phyloP scores from a whole-genome alignment of 495 filamentous ascomycete genomes.

The Hyaloscypha variabilis region DNA sequence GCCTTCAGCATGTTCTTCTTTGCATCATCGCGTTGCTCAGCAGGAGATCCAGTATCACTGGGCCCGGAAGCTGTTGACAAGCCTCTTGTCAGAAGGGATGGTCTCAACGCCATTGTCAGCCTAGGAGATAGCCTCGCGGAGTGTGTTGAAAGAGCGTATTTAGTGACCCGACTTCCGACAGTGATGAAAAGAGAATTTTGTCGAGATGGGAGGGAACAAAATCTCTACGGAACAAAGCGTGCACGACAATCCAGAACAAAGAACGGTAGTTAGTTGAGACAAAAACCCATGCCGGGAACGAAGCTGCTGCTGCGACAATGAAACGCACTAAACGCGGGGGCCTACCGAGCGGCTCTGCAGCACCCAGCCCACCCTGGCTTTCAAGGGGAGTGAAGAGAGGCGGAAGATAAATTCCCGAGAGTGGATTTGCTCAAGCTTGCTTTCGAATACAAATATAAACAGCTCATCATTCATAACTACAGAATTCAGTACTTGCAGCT shows the following conservation, averaged over 20 bases:
- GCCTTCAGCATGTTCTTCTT: constrained; percentile 62
- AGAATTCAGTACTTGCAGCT: neutral
- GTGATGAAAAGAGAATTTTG: neutral
- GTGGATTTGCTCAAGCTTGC: too few species aligned
- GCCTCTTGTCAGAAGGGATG: constrained; percentile 55
- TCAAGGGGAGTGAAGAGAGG: too few species aligned
- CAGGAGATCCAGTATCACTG: constrained; percentile 54
- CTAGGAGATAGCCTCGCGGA: constrained; percentile 10
- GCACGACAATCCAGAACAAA: constrained; percentile 8
- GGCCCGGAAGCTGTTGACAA: constrained; percentile 48
- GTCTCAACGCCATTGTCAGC: constrained; percentile 48
- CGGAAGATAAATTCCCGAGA: too few species aligned
- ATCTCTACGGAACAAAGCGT: neutral
- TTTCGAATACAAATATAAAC: neutral
- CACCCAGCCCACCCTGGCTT: neutral
- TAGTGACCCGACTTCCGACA: neutral
- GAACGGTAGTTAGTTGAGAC: constrained; percentile 19
- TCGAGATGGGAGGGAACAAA: neutral
- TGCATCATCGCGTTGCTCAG: constrained; percentile 60
- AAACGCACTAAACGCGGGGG: constrained; percentile 18
- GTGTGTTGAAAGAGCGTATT: neutral
- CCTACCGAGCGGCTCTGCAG: constrained; percentile 2
- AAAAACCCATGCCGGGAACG: neutral
- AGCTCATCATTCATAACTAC: neutral
- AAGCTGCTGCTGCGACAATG: constrained; percentile 12